phyloP scores from a whole-genome alignment of 192 early-diverging fungal genomes.

The Diversispora eburnea region DNA sequence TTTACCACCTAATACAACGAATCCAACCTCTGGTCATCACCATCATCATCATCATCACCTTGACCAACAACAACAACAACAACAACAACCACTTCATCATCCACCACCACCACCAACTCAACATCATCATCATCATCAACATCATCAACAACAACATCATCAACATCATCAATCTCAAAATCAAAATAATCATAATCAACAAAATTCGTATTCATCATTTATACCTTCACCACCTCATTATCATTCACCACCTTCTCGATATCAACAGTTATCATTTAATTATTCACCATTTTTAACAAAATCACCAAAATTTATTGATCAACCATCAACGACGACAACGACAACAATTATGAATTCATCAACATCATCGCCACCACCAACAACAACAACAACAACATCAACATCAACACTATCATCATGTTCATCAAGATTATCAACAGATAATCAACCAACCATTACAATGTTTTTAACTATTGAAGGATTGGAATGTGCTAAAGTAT shows the following conservation, averaged over 20 bases:
- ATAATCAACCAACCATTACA: conserved; percentile 33
- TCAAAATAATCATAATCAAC: conserved; percentile 26
- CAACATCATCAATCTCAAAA: conserved; percentile 36
- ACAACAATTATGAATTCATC: no score
- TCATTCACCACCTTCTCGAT: not conserved
- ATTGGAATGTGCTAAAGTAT: conserved; percentile 46
- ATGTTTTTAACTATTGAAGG: conserved; percentile 51
- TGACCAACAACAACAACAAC: conserved; percentile 36
- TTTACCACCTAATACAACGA: not conserved
- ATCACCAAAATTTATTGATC: conserved; percentile 25
- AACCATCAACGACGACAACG: not conserved
- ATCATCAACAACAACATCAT: conserved; percentile 9
- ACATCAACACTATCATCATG: no score
- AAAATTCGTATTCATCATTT: conserved; percentile 5
- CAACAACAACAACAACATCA: no score
- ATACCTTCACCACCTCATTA: conserved; percentile 14
- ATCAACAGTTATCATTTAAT: conserved; percentile 5
- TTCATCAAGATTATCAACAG: conserved; percentile 12
- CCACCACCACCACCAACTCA: not conserved
- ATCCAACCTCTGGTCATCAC: conserved; percentile 29
- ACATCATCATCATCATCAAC: not conserved
- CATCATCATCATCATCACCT: conserved; percentile 36
- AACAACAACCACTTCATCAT: conserved; percentile 12
- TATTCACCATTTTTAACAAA: not conserved
- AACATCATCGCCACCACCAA: not conserved